Evolutionary conservation across 108 stramenopile species (phyloP).

Genomic region (Pseudonitzschia multiseries): DNA sequence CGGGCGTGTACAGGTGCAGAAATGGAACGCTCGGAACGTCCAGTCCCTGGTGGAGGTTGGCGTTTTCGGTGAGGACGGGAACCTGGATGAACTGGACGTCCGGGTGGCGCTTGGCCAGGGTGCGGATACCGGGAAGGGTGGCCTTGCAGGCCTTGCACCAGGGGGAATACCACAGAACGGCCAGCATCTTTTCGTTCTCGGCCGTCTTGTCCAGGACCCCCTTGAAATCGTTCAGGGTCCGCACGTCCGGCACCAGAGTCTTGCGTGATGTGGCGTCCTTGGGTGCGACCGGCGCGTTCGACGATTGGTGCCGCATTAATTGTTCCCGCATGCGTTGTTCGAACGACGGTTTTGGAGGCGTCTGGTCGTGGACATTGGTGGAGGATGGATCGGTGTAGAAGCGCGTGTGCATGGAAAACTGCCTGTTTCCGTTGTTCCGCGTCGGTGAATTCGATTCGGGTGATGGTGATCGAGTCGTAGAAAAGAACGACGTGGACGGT

Average conservation of each 20-base stretch:
- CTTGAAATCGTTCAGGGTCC: slow-evolving; percentile 65
- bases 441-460: background rate
- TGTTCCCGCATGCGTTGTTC: slow-evolving; percentile 13
- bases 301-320: background rate
- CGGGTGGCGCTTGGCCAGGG: slow-evolving; percentile 47
- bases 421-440: background rate
- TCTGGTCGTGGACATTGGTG: background rate
- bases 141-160: slow-evolving; percentile 83
- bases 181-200: slow-evolving; percentile 44
- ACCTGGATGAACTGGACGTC: slow-evolving; percentile 66
- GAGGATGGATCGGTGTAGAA: slow-evolving; percentile 8
- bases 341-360: background rate
- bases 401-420: background rate
- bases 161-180: slow-evolving; percentile 75
- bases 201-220: slow-evolving; percentile 37
- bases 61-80: slow-evolving; percentile 68
- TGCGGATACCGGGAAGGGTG: slow-evolving; percentile 57
- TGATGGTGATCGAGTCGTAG: slow-evolving; percentile 30
- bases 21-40: slow-evolving; percentile 65
- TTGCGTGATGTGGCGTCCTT: slow-evolving; percentile 18
- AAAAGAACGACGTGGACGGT: background rate
- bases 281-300: background rate
- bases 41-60: slow-evolving; percentile 72
- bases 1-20: slow-evolving; percentile 73
- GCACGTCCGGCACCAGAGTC: slow-evolving; percentile 32